Evolutionary conservation across 495 filamentous ascomycete species (phyloP), one percentile per base, ranked within the genome.

Genomic region (Cairneyella variabilis): DNA sequence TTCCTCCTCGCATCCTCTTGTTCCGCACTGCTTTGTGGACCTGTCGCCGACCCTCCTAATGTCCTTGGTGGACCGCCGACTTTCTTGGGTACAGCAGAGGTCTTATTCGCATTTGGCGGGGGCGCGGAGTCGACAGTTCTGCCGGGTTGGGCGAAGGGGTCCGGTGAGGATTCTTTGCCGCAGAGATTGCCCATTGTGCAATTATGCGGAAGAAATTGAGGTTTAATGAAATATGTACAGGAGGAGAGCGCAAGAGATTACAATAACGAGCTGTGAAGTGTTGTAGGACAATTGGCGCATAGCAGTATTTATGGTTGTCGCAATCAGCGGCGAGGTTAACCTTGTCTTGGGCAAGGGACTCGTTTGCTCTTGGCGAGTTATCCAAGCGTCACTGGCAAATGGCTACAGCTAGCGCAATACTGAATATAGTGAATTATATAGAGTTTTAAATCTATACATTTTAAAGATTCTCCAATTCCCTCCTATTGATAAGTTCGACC

Each of bases 171-270:
- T 40, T 57, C 44, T 56, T 84, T 83, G 63, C 85, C 82, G 71
- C 86, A 91, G 64, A 86, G 72, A 63, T 84, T 88, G 37, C 88
- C 88, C 88, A 91, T 90, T 51, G 38, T 76, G 44, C 51, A 32
- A 45, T 54, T 21, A 40, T 7, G 28, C 25, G 20, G n/a, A n/a
- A 37, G 44, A 28, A 44, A 28, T 21, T 23, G 25, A 17, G 36
- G 34, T 20, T 47, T 44, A 6, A 12, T n/a, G 16, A 27, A 12
- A 8, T 34, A 34, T 8, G 14, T 5, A 20, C 3, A 30, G 28
- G 30, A 38, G 27, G 11, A 30, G 27, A 11, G 27, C 30, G 14
- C 23, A 18, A 38, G 16, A 21, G 3, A n/a, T 49, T 34, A 8
- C 30, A 34, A 34, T 14, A 14, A 14, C 8, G 30, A 8, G 14